These are phyloP conservation scores for Citrus hindsii DNA, from an alignment of 345 rosid genomes.

Conservation along the genomic window DNA sequence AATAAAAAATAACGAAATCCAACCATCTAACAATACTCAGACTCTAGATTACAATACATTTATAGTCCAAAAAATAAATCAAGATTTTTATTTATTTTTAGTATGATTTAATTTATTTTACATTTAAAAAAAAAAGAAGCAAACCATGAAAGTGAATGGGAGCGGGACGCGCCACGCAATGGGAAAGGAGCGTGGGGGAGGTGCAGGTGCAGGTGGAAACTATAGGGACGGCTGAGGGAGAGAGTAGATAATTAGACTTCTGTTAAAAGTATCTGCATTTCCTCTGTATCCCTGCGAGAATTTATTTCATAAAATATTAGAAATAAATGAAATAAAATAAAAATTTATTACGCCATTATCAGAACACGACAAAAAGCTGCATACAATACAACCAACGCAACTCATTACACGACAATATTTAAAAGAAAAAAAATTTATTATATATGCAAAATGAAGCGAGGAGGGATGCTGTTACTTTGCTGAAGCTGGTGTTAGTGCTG, in stretches of 20 bases:
- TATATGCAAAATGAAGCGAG: background rate
- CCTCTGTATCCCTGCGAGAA: background rate
- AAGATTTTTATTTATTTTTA: too few relatives aligned
- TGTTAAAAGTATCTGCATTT: slow-evolving; percentile 8
- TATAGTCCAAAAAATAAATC: too few relatives aligned
- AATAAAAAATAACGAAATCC: too few relatives aligned
- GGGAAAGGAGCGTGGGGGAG: background rate
- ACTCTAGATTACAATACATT: too few relatives aligned
- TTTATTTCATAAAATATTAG: background rate
- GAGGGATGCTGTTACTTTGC: background rate
- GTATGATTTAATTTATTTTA: too few relatives aligned
- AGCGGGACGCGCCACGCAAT: background rate
- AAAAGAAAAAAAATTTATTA: too few relatives aligned
- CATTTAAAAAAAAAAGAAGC: too few relatives aligned
- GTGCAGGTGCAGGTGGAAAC: background rate
- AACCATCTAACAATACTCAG: too few relatives aligned
- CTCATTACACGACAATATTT: background rate
- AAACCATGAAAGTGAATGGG: too few relatives aligned
- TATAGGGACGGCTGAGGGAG: background rate
- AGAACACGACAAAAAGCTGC: slow-evolving; percentile 23
- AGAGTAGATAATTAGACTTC: background rate
- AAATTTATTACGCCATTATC: background rate
- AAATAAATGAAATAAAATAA: too few relatives aligned
- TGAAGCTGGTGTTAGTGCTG: background rate
- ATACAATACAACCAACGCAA: slow-evolving; percentile 1